These are phyloP conservation scores for Tuber melanosporum DNA, from an alignment of 495 filamentous ascomycete species.

Conservation along the genomic window DNA sequence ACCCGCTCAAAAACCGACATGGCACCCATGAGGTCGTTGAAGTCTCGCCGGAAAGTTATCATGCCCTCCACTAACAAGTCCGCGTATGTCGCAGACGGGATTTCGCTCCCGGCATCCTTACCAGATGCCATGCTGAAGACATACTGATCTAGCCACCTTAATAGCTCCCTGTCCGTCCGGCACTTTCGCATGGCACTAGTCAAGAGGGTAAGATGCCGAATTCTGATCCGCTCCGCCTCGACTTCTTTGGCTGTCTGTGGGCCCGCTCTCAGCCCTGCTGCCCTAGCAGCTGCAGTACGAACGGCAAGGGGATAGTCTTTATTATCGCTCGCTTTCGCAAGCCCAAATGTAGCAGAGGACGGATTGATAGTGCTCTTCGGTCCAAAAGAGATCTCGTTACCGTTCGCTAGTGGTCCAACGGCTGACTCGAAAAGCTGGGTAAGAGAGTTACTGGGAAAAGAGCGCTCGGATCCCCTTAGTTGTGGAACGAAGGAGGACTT, in stretches of 20 bases:
- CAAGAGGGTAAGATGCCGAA: background rate
- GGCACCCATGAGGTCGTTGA: constrained; percentile 32
- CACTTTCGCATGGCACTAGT: constrained; percentile 15
- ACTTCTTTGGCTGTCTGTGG: background rate
- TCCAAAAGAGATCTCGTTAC: constrained; percentile 33
- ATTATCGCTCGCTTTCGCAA: constrained; percentile 26
- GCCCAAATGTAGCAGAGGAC: constrained; percentile 8
- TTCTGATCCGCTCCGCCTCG: background rate
- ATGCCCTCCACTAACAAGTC: constrained; percentile 35
- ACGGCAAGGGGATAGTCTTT: constrained; percentile 21
- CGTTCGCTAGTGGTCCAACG: constrained; percentile 30
- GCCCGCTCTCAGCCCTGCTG: constrained; percentile 19
- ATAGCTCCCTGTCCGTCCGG: constrained; percentile 26
- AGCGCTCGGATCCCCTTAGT: background rate
- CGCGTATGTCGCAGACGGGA: constrained; percentile 25
- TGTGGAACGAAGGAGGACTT: constrained; percentile 19
- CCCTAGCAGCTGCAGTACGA: constrained; percentile 26
- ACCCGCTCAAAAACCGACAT: constrained; percentile 43
- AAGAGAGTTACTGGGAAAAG: constrained; percentile 25
- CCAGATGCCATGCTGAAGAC: constrained; percentile 21
- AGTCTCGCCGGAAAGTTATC: constrained; percentile 18
- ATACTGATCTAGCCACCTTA: constrained; percentile 22
- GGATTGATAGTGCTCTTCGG: constrained; percentile 13
- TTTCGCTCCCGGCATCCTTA: background rate
- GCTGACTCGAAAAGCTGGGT: constrained; percentile 36